phyloP scores from a whole-genome alignment of 805 yeast species.

The Ogataea pignaliae region DNA sequence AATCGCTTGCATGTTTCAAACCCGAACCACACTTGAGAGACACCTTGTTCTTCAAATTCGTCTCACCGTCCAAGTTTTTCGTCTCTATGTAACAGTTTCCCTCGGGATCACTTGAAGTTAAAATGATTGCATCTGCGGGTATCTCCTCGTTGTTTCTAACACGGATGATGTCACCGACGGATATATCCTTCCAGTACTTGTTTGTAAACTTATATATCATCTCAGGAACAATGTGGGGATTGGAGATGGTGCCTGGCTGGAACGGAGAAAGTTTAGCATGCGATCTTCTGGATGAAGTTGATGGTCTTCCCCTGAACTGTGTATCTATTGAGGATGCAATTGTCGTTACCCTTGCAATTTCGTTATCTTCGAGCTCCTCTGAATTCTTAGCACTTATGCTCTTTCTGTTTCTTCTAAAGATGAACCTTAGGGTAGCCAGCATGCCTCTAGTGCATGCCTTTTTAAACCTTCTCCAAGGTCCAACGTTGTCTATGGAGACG shows the following conservation, averaged over 20 bases:
- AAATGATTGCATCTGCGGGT: slow-evolving; percentile 67
- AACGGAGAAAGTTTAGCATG: slow-evolving; percentile 17
- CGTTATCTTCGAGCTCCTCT: slow-evolving; percentile 2
- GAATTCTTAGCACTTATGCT: not conserved
- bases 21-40: slow-evolving; percentile 51
- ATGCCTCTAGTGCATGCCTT: slow-evolving; percentile 41
- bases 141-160: slow-evolving; percentile 71
- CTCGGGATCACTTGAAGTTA: slow-evolving; percentile 64
- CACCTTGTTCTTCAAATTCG: slow-evolving; percentile 59
- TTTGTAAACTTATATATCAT: slow-evolving; percentile 29
- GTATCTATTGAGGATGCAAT: slow-evolving; percentile 10
- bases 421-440: slow-evolving; percentile 2
- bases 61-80: slow-evolving; percentile 70
- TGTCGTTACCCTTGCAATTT: slow-evolving; percentile 11
- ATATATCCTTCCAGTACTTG: slow-evolving; percentile 58
- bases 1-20: slow-evolving; percentile 52
- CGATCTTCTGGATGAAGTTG: slow-evolving; percentile 13
- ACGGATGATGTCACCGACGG: slow-evolving; percentile 70
- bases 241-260: slow-evolving; percentile 28
- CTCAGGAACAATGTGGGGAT: slow-evolving; percentile 28
- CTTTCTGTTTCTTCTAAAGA: slow-evolving; percentile 10
- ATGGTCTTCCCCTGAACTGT: slow-evolving; percentile 3
- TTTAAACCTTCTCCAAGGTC: slow-evolving; percentile 66
- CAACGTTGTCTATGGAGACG: slow-evolving; percentile 48
- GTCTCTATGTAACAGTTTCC: slow-evolving; percentile 68